A percentile compares a stretch with the other conserved stretches of the same genome.
Evolutionary conservation across 352 stramenopile species (phyloP).

Genomic region (Phytophthora pini): DNA sequence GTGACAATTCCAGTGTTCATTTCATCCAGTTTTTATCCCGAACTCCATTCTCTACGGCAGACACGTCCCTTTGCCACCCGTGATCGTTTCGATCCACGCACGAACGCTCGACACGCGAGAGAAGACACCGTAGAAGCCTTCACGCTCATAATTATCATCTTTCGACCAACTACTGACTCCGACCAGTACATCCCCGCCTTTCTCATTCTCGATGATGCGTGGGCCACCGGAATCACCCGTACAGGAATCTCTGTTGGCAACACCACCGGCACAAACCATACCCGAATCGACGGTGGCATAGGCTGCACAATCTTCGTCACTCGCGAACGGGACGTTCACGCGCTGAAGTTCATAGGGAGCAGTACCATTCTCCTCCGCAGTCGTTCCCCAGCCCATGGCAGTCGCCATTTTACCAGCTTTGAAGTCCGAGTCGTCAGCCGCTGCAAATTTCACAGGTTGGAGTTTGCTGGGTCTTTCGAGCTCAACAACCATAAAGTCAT

Average conservation of each 20-base stretch:
- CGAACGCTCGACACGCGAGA: conserved; percentile 39
- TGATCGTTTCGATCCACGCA: conserved; percentile 40
- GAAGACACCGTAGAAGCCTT: conserved; percentile 38
- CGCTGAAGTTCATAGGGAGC: conserved; percentile 28
- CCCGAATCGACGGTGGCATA: conserved; percentile 30
- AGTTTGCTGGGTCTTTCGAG: not conserved
- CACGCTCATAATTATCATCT: conserved; percentile 37
- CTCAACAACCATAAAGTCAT: conserved; percentile 50
- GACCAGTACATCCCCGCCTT: conserved; percentile 35
- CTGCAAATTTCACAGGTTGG: conserved; percentile 1
- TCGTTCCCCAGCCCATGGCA: conserved; percentile 22
- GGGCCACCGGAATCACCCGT: conserved; percentile 56
- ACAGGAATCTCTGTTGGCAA: conserved; percentile 45
- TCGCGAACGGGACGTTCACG: conserved; percentile 42
- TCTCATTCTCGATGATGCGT: conserved; percentile 25
- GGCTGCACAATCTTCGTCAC: conserved; percentile 36
- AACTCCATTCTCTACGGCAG: not conserved
- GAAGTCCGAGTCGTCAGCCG: conserved; percentile 4
- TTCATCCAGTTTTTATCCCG: not conserved
- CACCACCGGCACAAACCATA: conserved; percentile 57
- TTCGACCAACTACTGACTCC: conserved; percentile 56
- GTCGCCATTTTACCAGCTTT: conserved; percentile 31
- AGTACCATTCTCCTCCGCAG: conserved; percentile 22
- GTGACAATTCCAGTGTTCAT: too few relatives aligned
- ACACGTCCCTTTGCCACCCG: conserved; percentile 9